Evolutionary conservation across 2,329 filamentous ascomycete species (phyloP).

Genomic region (Penicillium sp.): DNA sequence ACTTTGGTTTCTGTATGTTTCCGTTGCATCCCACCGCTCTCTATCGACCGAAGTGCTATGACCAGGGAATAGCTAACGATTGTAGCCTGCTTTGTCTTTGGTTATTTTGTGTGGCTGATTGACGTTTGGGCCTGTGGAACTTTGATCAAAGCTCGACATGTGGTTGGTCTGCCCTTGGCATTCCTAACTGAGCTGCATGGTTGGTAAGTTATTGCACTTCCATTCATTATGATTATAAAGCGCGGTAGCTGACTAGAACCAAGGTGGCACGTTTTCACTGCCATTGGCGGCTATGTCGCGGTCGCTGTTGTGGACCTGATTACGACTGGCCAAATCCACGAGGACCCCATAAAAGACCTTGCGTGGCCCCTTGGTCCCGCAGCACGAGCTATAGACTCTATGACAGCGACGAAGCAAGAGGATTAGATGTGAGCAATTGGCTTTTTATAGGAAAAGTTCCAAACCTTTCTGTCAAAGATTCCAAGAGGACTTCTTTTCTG

Average conservation of each 20-base stretch:
- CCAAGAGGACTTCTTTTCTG: not conserved
- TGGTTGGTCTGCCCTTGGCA: constrained; percentile 35
- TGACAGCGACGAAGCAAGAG: not conserved
- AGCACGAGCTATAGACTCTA: constrained; percentile 7
- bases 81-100: constrained; percentile 35
- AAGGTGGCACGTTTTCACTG: constrained; percentile 44
- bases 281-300: constrained; percentile 40
- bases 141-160: constrained; percentile 25
- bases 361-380: constrained; percentile 34
- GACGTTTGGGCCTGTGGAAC: constrained; percentile 35
- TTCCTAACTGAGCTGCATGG: constrained; percentile 42
- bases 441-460: not conserved
- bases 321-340: constrained; percentile 30
- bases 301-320: constrained; percentile 39
- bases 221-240: not conserved
- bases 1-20: constrained; percentile 25
- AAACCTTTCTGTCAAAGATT: not conserved
- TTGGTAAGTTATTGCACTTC: constrained; percentile 30
- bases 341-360: constrained; percentile 27
- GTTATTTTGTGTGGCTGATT: constrained; percentile 40
- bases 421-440: not conserved
- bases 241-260: not conserved
- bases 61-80: not conserved
- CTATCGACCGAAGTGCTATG: not conserved
- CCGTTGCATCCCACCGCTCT: not conserved